Evolutionary conservation across 1,284 basidiomycete genomes (phyloP).

Genomic region (Heimioporus retisporus): DNA sequence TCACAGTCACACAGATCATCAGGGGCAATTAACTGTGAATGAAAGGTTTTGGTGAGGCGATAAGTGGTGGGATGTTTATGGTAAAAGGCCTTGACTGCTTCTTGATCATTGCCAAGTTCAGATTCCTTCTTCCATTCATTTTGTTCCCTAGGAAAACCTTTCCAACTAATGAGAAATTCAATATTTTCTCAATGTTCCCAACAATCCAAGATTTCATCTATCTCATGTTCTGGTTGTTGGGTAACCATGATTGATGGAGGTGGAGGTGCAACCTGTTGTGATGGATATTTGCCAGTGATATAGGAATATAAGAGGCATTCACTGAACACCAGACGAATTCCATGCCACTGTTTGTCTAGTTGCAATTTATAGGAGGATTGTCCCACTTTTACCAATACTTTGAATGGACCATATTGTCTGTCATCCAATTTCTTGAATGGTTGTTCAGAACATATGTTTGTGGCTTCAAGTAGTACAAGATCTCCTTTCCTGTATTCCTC

Average conservation of each 20-base stretch:
- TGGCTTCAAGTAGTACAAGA: too few species aligned
- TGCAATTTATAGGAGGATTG: too few species aligned
- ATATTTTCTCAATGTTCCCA: accelerated
- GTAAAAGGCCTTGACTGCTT: neutral
- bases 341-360: too few species aligned
- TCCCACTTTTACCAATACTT: too few species aligned
- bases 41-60: neutral
- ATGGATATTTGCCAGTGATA: neutral
- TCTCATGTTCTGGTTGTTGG: conserved; percentile 1
- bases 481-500: too few species aligned
- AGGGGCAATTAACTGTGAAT: too few species aligned
- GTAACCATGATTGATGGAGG: neutral
- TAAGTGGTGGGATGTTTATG: neutral
- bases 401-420: too few species aligned
- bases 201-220: neutral
- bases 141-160: conserved; percentile 7
- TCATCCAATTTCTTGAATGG: too few species aligned
- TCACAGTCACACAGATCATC: neutral
- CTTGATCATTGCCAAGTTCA: neutral
- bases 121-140: neutral
- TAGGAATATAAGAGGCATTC: neutral
- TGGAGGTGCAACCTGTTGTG: neutral
- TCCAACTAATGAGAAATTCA: conserved; percentile 5
- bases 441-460: too few species aligned
- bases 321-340: too few species aligned